Evolutionary conservation across 768 basidiomycete genomes (phyloP).

Genomic region (Amanita inopinata): DNA sequence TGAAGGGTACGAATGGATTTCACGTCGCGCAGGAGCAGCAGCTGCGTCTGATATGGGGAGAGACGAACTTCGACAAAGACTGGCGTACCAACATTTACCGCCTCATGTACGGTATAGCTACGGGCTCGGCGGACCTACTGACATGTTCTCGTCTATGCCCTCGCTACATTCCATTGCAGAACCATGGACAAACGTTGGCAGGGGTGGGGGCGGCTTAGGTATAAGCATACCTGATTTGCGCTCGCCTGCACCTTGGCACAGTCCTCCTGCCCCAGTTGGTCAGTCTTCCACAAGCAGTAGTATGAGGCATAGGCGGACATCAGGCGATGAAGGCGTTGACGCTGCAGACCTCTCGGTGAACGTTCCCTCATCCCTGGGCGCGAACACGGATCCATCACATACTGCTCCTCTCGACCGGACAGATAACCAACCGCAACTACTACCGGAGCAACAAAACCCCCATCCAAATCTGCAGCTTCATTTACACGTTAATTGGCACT

Average conservation of each 20-base stretch:
- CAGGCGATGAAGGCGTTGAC: background rate
- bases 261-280: background rate
- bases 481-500: constrained; percentile 76
- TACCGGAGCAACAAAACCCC: constrained; percentile 22
- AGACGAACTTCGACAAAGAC: constrained; percentile 33
- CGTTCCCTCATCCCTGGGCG: constrained; percentile 9
- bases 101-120: constrained; percentile 68
- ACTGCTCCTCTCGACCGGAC: constrained; percentile 12
- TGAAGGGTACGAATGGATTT: constrained; percentile 81
- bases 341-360: background rate
- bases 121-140: constrained; percentile 43
- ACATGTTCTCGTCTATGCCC: constrained; percentile 50
- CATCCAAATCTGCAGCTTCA: constrained; percentile 83
- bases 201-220: background rate
- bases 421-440: constrained; percentile 15
- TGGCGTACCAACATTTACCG: constrained; percentile 58
- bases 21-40: constrained; percentile 35
- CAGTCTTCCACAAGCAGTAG: constrained; percentile 4
- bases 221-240: constrained; percentile 6
- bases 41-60: constrained; percentile 26
- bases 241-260: background rate
- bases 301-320: background rate
- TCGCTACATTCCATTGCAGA: constrained; percentile 27
- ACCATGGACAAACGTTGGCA: constrained; percentile 12
- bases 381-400: constrained; percentile 15